Evolutionary conservation across 805 yeast genomes (phyloP), one percentile per base, ranked within the genome.

Genomic region (Hanseniaspora guilliermondii): DNA sequence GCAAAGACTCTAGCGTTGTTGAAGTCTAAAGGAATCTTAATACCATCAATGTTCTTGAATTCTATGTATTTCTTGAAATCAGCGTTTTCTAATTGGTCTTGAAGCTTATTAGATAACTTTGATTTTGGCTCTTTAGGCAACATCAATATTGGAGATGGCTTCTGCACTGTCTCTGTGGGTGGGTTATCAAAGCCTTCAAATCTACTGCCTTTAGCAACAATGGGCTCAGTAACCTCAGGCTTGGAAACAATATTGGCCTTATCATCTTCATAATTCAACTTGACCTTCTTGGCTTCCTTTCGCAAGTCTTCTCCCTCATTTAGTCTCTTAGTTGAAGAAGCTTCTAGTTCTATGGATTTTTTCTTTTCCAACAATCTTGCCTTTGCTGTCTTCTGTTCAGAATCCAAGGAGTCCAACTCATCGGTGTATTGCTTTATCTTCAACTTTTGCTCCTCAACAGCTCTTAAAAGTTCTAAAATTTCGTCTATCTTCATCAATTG

Each of bases 401-500:
- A 53, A 35, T 38, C 40, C 41, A 58, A 55, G 16, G 58, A 52
- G 39, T 45, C 55, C 25, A 53, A 50, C 6, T 48, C 45, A 16
- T 9, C 37, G 14, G 11, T 25, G 2, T 8, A 27, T 42, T 35
- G 37, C 30, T 21, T 33, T 17, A 33, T 5, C 39, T 50, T 49
- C 30, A 22, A 19, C 30, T 30, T 33, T 39, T 39, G 17, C 14
- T 39, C 30, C 4, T 22, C 16, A 22, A 39, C 17, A 22, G 12
- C 9, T 14, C 22, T 39, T 6, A n/a, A 39, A 14, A 22, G 17
- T 22, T 39, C 27, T 39, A 39, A 22, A 8, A 39, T 22, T 7
- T 52, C 50, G 16, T 55, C 47, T 36, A 42, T 30, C 49, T 57
- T 56, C 46, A 56, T 58, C 55, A 49, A 47, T 50, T 57, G 58